These are phyloP conservation scores for Suillus ampliporus DNA, from an alignment of 768 basidiomycete species.

Conservation along the genomic window DNA sequence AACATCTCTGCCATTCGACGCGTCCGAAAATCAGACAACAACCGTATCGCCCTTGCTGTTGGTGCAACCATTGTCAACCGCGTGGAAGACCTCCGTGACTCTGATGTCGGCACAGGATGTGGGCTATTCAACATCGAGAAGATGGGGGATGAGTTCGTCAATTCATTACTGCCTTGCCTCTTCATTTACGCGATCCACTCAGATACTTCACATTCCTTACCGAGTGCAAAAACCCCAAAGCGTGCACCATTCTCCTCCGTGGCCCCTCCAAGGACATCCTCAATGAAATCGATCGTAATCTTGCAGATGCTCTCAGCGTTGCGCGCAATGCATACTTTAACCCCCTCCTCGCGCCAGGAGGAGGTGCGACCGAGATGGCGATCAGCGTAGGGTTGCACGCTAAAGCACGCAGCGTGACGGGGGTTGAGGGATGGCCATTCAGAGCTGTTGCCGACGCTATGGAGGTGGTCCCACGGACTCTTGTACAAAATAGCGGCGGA, in stretches of 20 bases:
- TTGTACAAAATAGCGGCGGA: conserved; percentile 94
- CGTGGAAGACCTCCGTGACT: conserved; percentile 90
- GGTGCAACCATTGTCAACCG: conserved; percentile 98
- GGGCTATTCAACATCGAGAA: conserved; percentile 98
- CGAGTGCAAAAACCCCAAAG: conserved; percentile 90
- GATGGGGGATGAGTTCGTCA: conserved; percentile 86
- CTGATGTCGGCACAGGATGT: conserved; percentile 91
- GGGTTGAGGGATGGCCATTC: conserved; percentile 91
- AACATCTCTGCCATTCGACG: conserved; percentile 94
- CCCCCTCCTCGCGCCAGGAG: conserved; percentile 91
- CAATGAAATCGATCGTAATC: conserved; percentile 97
- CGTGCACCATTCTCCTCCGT: conserved; percentile 96
- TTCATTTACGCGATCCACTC: conserved; percentile 8
- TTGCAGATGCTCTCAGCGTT: conserved; percentile 97
- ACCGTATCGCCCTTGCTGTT: conserved; percentile 93
- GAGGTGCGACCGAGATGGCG: conserved; percentile 98
- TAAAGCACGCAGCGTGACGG: conserved; percentile 79
- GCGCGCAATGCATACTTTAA: conserved; percentile 98
- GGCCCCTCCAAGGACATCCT: conserved; percentile 98
- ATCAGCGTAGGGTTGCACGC: conserved; percentile 86
- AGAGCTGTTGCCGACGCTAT: conserved; percentile 94
- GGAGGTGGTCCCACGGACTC: conserved; percentile 95
- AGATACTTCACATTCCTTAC: conserved; percentile 98
- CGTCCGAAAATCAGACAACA: conserved; percentile 99
- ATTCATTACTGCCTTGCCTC: conserved; percentile 5